phyloP scores from a whole-genome alignment of 257 asterid species.

The Avicennia marina region DNA sequence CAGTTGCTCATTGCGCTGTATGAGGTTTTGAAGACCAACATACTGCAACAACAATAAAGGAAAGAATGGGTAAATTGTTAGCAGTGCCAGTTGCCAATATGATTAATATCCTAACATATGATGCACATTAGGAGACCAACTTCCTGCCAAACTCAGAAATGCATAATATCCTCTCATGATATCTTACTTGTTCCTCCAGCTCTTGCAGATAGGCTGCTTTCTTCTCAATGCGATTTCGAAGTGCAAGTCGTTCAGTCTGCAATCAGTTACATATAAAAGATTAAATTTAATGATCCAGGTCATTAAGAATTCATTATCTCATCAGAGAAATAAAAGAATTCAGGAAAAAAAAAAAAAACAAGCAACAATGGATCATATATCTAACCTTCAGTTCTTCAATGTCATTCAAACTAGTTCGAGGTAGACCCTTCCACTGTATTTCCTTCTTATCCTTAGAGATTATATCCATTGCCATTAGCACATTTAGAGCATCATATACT shows the following conservation, averaged over 20 bases:
- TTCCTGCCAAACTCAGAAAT: conserved; percentile 14
- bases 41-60: conserved; percentile 40
- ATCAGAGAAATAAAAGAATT: not conserved
- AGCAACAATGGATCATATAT: no score
- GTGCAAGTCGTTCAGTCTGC: conserved; percentile 75
- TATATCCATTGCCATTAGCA: conserved; percentile 99
- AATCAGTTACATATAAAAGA: no score
- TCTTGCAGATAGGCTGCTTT: conserved; percentile 87
- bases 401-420: conserved; percentile 81
- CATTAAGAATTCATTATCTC: conserved; percentile 1
- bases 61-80: not conserved
- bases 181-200: conserved; percentile 85
- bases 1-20: conserved; percentile 74
- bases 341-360: not conserved
- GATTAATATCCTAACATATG: not conserved
- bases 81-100: not conserved
- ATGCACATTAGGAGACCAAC: not conserved
- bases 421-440: conserved; percentile 98
- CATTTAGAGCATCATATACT: conserved; percentile 94
- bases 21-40: conserved; percentile 78
- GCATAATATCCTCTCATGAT: conserved; percentile 6
- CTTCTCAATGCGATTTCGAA: conserved; percentile 78
- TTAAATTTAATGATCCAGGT: not conserved
- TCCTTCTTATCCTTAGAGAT: conserved; percentile 96
- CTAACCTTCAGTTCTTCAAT: conserved; percentile 80